These are phyloP conservation scores for Phytophthora foliorum DNA, from an alignment of 352 stramenopile species.

Conservation along the genomic window DNA sequence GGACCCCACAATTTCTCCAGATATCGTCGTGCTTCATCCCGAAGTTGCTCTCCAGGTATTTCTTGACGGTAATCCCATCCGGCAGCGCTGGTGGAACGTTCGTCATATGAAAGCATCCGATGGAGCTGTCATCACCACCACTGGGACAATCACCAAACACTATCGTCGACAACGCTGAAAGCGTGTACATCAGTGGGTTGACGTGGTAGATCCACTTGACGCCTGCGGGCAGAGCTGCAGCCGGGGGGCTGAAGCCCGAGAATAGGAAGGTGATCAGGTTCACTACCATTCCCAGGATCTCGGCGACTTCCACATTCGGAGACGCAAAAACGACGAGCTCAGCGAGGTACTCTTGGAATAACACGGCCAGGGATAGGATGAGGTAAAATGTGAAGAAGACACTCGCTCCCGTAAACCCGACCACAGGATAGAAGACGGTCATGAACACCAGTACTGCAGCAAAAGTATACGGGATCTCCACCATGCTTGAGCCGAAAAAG, in stretches of 20 bases:
- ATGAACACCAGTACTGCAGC: conserved; percentile 10
- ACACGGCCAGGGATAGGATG: conserved; percentile 27
- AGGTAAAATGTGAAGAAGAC: conserved; percentile 44
- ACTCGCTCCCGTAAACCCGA: conserved; percentile 23
- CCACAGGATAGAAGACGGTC: conserved; percentile 17
- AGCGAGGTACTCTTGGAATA: conserved; percentile 39
- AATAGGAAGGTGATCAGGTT: conserved; percentile 49
- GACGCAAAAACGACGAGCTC: conserved; percentile 38
- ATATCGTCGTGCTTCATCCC: conserved; percentile 22
- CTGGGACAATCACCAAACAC: conserved; percentile 45
- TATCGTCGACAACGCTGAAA: conserved; percentile 38
- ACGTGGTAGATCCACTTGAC: conserved; percentile 39
- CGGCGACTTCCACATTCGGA: conserved; percentile 38
- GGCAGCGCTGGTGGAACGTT: conserved; percentile 15
- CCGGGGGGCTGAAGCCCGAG: conserved; percentile 47
- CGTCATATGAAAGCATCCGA: conserved; percentile 25
- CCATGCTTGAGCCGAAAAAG: conserved; percentile 16
- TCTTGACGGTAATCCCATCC: conserved; percentile 24
- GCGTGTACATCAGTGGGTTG: conserved; percentile 44
- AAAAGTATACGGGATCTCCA: conserved; percentile 24
- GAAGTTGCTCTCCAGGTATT: conserved; percentile 21
- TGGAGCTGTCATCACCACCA: not conserved
- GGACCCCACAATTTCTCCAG: conserved; percentile 23
- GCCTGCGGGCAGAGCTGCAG: conserved; percentile 26
- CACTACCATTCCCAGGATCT: conserved; percentile 41